Conservation (phyloP, 352 stramenopile genomes). For the Globisporangium takayamanum region DNA sequence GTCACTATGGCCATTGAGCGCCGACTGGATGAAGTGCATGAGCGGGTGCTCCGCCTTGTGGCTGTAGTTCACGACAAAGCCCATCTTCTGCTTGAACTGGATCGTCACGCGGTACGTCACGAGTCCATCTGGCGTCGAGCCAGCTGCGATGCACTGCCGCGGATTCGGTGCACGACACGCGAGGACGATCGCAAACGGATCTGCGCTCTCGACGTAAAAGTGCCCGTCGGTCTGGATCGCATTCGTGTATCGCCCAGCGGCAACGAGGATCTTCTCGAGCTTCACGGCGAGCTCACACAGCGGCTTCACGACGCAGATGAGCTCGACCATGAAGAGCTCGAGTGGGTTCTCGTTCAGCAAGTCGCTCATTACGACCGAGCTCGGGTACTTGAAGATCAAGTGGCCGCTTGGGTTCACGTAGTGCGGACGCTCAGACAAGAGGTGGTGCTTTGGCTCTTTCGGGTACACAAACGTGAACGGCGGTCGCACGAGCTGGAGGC, state of each 20-base stretch:
- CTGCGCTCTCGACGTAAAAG: conserved; percentile 80
- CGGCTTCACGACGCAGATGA: conserved; percentile 82
- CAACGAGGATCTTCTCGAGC: conserved; percentile 63
- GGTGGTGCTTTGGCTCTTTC: conserved; percentile 45
- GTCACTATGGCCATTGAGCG: conserved; percentile 75
- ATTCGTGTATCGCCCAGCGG: conserved; percentile 69
- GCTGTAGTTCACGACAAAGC: conserved; percentile 83
- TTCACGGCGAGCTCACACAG: conserved; percentile 82
- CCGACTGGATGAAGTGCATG: conserved; percentile 84
- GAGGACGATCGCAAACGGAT: conserved; percentile 81
- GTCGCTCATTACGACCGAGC: conserved; percentile 53
- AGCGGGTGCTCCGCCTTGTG: conserved; percentile 81
- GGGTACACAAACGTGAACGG: conserved; percentile 71
- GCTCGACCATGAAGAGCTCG: conserved; percentile 83
- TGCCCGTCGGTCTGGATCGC: conserved; percentile 61
- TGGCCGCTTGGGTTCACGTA: conserved; percentile 71
- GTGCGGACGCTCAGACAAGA: conserved; percentile 57
- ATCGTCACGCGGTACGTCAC: conserved; percentile 77
- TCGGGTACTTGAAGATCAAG: conserved; percentile 80
- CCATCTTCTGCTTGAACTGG: conserved; percentile 87
- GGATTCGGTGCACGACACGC: conserved; percentile 67
- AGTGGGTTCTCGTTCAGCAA: conserved; percentile 78
- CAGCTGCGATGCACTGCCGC: conserved; percentile 57
- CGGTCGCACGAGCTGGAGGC: conserved; percentile 49
- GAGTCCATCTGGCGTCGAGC: conserved; percentile 63